Base-by-base conservation (phyloP, 805 yeast genomes). In the Yamadazyma sp. region DNA sequence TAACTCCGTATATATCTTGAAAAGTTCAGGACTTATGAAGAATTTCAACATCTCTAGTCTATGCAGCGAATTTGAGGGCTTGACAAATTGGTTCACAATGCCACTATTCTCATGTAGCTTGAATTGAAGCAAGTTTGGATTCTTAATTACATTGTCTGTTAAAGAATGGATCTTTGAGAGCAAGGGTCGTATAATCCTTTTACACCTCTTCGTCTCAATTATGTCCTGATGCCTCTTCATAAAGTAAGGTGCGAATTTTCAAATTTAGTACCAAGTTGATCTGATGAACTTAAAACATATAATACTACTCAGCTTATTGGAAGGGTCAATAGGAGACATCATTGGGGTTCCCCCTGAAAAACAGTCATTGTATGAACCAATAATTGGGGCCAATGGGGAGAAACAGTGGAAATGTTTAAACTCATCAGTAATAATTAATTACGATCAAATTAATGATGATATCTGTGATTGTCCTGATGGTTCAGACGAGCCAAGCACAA, bases 401-500 rank as follows among this genome's bases (percentile, higher is more conserved):
- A 27, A 43, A 17, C 46, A 40, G 23, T 91, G 93, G 86, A 58
- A 65, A 5, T 91, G 98, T 62, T 56, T 91, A 23, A 72, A 84
- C 50, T 82, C 93, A 0, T 72, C 76, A n/a, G 75, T 87, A 4
- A 66, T 65, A 14, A 59, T 91, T 13, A 67, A 80, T 26, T 65
- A 67, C 33, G 64, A 64, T 23, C 84, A 80, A 50, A 72, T 91
- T 48, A 91, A 91, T 55, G 97, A 93, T 57, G 83, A 88, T 48
- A 82, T 73, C 52, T 91, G 98, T 60, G 98, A 93, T 52, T 91
- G 98, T 63, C 97, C 97, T 0, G 98, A 93, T 61, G 98, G 98
- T 0, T 79, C 89, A 4, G 98, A 93, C 62, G 98, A 93, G 57
- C 96, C 97, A 0, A 97, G 97, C 0, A 91, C 98, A 1, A 65